Base-by-base conservation (phyloP, 257 asterid species). In the Linaria vulgaris region DNA sequence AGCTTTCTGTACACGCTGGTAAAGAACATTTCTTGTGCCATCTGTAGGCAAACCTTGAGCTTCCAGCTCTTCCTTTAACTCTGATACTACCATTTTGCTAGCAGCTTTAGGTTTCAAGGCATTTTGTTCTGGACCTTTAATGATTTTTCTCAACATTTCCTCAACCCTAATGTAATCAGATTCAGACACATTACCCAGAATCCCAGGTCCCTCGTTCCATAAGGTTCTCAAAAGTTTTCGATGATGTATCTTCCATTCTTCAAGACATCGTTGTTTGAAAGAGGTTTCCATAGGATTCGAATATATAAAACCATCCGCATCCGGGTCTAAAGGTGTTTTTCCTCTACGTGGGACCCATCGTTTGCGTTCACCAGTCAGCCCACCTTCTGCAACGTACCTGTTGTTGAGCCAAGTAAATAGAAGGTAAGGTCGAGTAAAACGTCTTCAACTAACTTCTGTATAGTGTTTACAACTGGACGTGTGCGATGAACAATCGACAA, bases 271-370 rank as follows among this genome's bases (percentile, higher is more conserved):
- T 70, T 87, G 99, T 74, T 92, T 92, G 79, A 92, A 92, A 67
- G 99, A 92, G 74, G 96, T 89, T 72, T 92, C 99, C 74, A 76
- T 80, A 63, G 99, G 99, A 67, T 82, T 85, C 55, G 96, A 87
- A 69, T 92, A 92, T 68, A 79, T 75, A 69, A 83, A 92, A 52
- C 99, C 99, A 45, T 85, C 91, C 24, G 84, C 97, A 82, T 92
- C 99, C 54, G 97, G 99, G 75, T 92, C 99, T 66, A 92, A 74
- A 69, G 99, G 99, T 75, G 97, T 71, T 82, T 92, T 92, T 61
- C 99, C 99, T 74, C 91, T 77, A 62, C 94, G 95, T 58, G 99
- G 99, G 27, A 92, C 99, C 97, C 99, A 92, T 67, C 99, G 78
- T 70, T 87, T 92, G 69, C 99, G 94, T 34, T 85, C 96, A 76